Percentiles rank a stretch among this genome's conserved stretches.
Evolutionary conservation across 495 filamentous ascomycete species (phyloP).

Genomic region (Saxophila tyrrhenica): DNA sequence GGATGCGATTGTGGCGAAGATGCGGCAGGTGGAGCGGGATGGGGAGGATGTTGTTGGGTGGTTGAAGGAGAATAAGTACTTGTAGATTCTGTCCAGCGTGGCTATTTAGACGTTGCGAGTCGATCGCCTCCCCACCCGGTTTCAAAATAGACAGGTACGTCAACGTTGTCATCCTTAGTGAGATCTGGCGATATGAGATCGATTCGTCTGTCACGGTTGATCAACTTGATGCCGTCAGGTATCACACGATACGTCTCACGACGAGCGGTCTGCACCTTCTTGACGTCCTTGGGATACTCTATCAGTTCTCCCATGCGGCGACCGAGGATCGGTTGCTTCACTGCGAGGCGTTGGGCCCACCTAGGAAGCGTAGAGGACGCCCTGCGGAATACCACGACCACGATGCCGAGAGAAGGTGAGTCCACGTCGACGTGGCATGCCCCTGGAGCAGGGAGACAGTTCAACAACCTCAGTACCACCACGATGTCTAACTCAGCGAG

Average conservation of each 20-base stretch:
- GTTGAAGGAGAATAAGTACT: conserved; percentile 47
- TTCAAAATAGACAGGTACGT: not conserved
- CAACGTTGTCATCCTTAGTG: not conserved
- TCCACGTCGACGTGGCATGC: not conserved
- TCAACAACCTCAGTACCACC: not conserved
- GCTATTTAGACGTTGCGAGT: not conserved
- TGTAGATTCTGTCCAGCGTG: conserved; percentile 16
- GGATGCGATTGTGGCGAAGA: conserved; percentile 50
- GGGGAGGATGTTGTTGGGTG: conserved; percentile 47
- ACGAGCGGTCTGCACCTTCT: not conserved
- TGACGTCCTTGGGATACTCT: not conserved
- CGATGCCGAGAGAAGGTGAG: not conserved
- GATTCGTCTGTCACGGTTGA: not conserved
- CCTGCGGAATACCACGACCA: not conserved
- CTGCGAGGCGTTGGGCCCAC: not conserved
- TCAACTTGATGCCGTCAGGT: not conserved
- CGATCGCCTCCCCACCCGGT: no score
- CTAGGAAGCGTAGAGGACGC: not conserved
- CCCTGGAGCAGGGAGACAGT: not conserved
- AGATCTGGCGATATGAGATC: not conserved
- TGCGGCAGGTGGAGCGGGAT: conserved; percentile 52
- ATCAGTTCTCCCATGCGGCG: not conserved
- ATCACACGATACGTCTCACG: not conserved
- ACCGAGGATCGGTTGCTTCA: not conserved
- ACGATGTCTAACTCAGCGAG: not conserved